phyloP scores from a whole-genome alignment of 495 filamentous ascomycete genomes.

The Glarea lozoyensis region DNA sequence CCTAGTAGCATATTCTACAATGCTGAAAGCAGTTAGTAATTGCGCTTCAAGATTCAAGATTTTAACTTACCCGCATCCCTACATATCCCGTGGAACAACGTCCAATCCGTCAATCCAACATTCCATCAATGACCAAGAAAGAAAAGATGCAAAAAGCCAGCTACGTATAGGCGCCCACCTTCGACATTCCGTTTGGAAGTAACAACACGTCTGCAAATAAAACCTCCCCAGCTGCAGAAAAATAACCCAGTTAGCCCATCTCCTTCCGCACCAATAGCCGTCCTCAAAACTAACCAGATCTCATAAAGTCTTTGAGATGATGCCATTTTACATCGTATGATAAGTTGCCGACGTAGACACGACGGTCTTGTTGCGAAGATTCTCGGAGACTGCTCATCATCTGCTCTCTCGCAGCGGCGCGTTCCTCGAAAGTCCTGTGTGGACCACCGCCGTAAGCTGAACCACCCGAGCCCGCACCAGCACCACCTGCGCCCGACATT shows the following conservation, averaged over 20 bases:
- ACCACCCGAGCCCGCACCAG: conserved; percentile 49
- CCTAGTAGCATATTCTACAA: conserved; percentile 99
- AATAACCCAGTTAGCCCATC: conserved; percentile 8
- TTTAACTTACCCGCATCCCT: conserved; percentile 96
- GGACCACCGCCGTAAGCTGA: conserved; percentile 53
- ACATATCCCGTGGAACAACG: conserved; percentile 80
- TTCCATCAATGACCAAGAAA: conserved; percentile 75
- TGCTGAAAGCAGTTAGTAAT: conserved; percentile 43
- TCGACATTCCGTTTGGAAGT: conserved; percentile 99
- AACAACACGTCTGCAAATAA: conserved; percentile 98
- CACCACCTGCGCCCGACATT: conserved; percentile 65
- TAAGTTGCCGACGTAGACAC: conserved; percentile 96
- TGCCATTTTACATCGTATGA: conserved; percentile 99
- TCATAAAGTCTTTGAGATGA: conserved; percentile 99
- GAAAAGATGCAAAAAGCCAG: conserved; percentile 70
- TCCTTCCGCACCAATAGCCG: background rate
- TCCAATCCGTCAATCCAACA: conserved; percentile 99
- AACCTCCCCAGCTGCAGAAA: conserved; percentile 82
- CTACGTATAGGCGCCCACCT: conserved; percentile 96
- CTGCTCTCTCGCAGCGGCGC: conserved; percentile 75
- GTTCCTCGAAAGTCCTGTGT: conserved; percentile 72
- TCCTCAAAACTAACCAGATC: conserved; percentile 68
- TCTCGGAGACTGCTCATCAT: conserved; percentile 94
- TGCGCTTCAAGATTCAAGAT: background rate
- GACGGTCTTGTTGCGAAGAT: conserved; percentile 90